Percentiles rank a stretch among this genome's conserved stretches.
Evolutionary conservation across 768 basidiomycete species (phyloP).

Genomic region (Sarcodon aspratus): DNA sequence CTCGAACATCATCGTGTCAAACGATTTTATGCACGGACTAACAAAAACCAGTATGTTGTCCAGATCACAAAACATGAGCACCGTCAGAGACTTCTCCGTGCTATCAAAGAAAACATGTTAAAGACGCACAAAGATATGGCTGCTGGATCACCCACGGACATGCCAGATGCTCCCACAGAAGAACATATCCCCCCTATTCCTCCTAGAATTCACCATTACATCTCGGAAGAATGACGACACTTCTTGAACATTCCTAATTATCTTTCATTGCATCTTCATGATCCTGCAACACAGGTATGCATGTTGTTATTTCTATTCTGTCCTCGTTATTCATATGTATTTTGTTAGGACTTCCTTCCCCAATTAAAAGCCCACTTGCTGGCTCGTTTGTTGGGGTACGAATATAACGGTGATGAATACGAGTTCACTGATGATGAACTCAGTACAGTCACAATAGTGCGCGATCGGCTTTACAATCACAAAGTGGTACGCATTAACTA

Average conservation of each 20-base stretch:
- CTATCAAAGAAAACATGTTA: too few relatives aligned
- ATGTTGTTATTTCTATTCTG: too few relatives aligned
- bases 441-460: constrained; percentile 1
- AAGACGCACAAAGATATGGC: too few relatives aligned
- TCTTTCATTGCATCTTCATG: too few relatives aligned
- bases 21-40: constrained; percentile 21
- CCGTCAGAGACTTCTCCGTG: constrained; percentile 3
- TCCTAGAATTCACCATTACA: too few relatives aligned
- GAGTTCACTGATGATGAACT: constrained; percentile 4
- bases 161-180: too few relatives aligned
- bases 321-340: too few relatives aligned
- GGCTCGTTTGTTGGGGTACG: neutral
- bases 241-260: too few relatives aligned
- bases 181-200: too few relatives aligned
- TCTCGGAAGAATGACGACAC: too few relatives aligned
- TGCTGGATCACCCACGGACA: too few relatives aligned
- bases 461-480: constrained; percentile 12
- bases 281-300: too few relatives aligned
- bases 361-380: neutral
- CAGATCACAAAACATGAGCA: constrained; percentile 15
- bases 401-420: constrained; percentile 6
- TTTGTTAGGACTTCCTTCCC: neutral
- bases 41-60: constrained; percentile 10
- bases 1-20: constrained; percentile 26
- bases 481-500: constrained; percentile 9